phyloP scores from a whole-genome alignment of 768 basidiomycete genomes.

The Boletus vinaceobasis region DNA sequence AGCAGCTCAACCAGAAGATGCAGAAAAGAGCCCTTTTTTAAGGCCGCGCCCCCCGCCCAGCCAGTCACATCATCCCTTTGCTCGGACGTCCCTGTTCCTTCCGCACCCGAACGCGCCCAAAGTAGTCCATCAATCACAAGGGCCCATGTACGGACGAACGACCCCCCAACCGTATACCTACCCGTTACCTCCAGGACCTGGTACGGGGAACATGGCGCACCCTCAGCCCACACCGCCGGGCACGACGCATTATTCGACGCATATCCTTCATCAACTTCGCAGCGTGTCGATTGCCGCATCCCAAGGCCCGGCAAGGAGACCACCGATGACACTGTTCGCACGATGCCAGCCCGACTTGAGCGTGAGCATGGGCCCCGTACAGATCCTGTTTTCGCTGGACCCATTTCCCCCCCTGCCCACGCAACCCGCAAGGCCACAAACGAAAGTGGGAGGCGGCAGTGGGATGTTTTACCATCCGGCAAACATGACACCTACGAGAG shows the following conservation, averaged over 20 bases:
- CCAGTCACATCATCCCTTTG: conserved; percentile 22
- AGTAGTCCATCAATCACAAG: conserved; percentile 29
- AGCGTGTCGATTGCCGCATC: conserved; percentile 4
- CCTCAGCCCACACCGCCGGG: conserved; percentile 18
- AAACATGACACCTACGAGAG: conserved; percentile 20
- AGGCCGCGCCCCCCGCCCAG: conserved; percentile 24
- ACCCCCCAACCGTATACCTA: conserved; percentile 16
- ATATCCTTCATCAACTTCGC: conserved; percentile 26
- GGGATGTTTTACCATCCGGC: background rate
- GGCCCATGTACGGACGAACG: conserved; percentile 58
- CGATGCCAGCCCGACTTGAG: conserved; percentile 50
- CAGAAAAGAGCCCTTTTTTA: conserved; percentile 21
- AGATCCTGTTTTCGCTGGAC: conserved; percentile 57
- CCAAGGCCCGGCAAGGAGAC: conserved; percentile 23
- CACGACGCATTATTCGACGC: conserved; percentile 28
- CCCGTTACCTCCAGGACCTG: conserved; percentile 6
- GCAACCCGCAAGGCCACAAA: background rate
- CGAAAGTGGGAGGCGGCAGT: background rate
- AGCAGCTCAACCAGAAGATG: conserved; percentile 2
- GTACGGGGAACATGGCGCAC: conserved; percentile 1
- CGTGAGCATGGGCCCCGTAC: conserved; percentile 52
- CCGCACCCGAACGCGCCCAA: conserved; percentile 58
- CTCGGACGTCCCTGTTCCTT: conserved; percentile 44
- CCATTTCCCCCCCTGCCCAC: conserved; percentile 36
- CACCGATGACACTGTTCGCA: conserved; percentile 55